Percentiles rank a stretch among this genome's conserved stretches.
Conservation (phyloP, 306 rosid genomes). For the Datisca glomerata region DNA sequence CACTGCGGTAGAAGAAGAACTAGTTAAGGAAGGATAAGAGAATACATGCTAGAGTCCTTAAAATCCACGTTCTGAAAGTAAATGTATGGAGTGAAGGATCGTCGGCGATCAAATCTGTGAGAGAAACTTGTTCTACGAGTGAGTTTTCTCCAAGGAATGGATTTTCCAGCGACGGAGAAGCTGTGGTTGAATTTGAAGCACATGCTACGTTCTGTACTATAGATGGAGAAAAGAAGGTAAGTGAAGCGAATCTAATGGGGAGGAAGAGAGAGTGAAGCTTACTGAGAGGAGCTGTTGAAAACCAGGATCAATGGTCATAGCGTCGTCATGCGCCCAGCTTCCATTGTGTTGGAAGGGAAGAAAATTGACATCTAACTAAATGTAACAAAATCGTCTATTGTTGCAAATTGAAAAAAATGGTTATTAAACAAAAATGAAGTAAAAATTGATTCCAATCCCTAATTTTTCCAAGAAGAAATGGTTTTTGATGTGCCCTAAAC, state of each 20-base stretch:
- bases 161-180: conserved; percentile 3
- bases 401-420: too few species aligned
- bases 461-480: too few species aligned
- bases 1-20: conserved; percentile 33
- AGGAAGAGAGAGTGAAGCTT: neutral
- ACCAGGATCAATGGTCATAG: too few species aligned
- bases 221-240: conserved; percentile 1
- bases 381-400: too few species aligned
- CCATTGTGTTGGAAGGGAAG: too few species aligned
- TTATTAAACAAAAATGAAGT: too few species aligned
- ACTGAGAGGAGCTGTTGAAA: neutral
- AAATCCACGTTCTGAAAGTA: conserved; percentile 34
- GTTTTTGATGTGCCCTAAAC: too few species aligned
- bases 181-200: conserved; percentile 8
- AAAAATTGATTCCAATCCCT: too few species aligned
- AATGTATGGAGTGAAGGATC: conserved; percentile 25
- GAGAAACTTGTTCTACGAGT: conserved; percentile 31
- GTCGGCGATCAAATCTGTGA: conserved; percentile 31
- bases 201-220: conserved; percentile 19
- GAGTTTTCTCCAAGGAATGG: conserved; percentile 17
- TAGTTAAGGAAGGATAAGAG: conserved; percentile 37
- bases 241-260: neutral
- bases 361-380: too few species aligned
- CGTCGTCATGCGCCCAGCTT: too few species aligned
- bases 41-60: conserved; percentile 19